phyloP scores from a whole-genome alignment of 106 monocot species.

The Dioscorea alata region DNA sequence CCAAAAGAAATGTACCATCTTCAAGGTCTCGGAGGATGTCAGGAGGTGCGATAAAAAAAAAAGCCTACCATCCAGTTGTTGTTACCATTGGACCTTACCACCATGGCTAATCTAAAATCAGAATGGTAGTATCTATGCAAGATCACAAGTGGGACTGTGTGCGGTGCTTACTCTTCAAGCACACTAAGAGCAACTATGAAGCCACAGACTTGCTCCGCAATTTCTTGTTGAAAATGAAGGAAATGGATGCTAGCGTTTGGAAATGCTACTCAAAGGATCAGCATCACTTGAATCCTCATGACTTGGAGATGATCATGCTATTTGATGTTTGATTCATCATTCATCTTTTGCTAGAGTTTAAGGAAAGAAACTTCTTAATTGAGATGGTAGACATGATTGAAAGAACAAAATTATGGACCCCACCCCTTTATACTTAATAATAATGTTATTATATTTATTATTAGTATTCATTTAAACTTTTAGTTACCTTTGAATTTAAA shows the following conservation, averaged over 20 bases:
- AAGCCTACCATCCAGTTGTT: conserved; percentile 1
- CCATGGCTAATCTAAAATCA: background rate
- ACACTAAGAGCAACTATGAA: no score
- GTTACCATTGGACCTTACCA: conserved; percentile 25
- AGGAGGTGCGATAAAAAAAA: background rate
- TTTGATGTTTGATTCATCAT: conserved; percentile 25
- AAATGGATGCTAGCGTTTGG: background rate
- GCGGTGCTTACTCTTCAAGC: conserved; percentile 2
- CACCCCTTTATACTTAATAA: no score
- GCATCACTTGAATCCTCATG: background rate
- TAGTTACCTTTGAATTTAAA: no score
- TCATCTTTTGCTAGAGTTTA: background rate
- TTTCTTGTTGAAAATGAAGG: background rate
- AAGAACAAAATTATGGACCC: no score
- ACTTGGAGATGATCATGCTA: conserved; percentile 20
- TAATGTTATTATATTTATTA: no score
- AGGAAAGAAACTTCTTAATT: no score
- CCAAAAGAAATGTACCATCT: background rate
- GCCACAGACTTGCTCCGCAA: background rate
- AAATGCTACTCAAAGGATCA: conserved; percentile 8
- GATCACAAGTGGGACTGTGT: conserved; percentile 11
- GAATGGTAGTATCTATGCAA: background rate
- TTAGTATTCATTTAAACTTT: no score
- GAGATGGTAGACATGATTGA: background rate
- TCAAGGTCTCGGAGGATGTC: no score